Percentiles rank a stretch among this genome's conserved stretches.
Evolutionary conservation across 345 rosid species (phyloP).

Genomic region (Ceriops tagal): DNA sequence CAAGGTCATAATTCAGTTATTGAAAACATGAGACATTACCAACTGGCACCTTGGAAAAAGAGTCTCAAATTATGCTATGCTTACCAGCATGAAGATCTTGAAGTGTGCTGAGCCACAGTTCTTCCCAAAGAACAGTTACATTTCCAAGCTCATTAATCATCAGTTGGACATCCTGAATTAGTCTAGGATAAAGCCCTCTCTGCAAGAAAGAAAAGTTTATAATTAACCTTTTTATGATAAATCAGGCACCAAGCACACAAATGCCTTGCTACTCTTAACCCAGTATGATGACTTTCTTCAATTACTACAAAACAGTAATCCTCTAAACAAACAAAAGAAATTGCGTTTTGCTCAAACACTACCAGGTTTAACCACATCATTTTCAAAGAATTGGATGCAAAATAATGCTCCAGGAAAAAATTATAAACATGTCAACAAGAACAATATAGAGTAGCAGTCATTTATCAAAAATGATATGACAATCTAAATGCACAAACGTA

Average conservation of each 20-base stretch:
- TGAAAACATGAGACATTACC: not conserved
- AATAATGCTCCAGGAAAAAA: no score
- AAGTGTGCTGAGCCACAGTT: conserved; percentile 93
- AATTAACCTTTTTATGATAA: not conserved
- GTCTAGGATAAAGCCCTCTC: conserved; percentile 75
- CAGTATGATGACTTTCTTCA: no score
- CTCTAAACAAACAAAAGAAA: no score
- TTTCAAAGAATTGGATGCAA: no score
- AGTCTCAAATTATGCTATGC: conserved; percentile 3
- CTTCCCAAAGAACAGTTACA: conserved; percentile 96
- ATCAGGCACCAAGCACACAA: no score
- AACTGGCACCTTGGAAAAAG: no score
- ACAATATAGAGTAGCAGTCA: no score
- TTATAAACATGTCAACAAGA: no score
- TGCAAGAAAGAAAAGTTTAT: conserved; percentile 40
- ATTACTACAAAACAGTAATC: no score
- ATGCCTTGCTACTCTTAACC: no score
- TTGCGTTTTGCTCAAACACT: no score
- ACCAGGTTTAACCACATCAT: no score
- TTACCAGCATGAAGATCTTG: conserved; percentile 95
- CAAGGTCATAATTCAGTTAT: not conserved
- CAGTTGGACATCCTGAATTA: conserved; percentile 89
- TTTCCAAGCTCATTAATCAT: conserved; percentile 86
- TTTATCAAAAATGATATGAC: not conserved
- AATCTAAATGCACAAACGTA: not conserved